A percentile compares a stretch with the other conserved stretches of the same genome.
Evolutionary conservation across 306 rosid genomes (phyloP).

Genomic region (Vigna reflexopilosa): DNA sequence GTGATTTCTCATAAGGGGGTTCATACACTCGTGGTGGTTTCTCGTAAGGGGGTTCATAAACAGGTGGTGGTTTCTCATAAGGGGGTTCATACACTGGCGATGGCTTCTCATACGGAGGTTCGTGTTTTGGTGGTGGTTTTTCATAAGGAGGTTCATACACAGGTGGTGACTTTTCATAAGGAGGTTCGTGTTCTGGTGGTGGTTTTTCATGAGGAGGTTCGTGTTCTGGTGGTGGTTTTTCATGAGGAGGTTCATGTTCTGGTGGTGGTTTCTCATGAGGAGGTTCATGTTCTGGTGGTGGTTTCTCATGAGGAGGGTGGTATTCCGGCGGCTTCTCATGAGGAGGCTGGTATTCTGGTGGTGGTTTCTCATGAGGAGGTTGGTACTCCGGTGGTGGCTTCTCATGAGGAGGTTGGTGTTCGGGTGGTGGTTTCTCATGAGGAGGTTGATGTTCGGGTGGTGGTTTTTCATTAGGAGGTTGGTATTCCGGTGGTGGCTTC

Average conservation of each 20-base stretch:
- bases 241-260: too few relatives aligned
- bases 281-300: background rate
- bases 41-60: background rate
- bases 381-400: background rate
- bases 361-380: background rate
- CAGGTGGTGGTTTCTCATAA: background rate
- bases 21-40: background rate
- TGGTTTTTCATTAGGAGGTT: background rate
- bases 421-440: background rate
- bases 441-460: background rate
- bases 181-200: background rate
- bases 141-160: background rate
- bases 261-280: background rate
- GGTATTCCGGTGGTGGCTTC: background rate
- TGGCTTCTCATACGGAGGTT: background rate
- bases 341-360: background rate
- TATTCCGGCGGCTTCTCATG: background rate
- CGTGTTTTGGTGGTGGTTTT: background rate
- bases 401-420: background rate
- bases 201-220: background rate
- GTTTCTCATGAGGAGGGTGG: background rate
- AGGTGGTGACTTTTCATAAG: background rate
- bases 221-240: background rate
- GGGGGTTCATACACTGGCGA: background rate
- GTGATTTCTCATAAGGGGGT: constrained; percentile 5